Conservation (phyloP, 805 yeast species). For the Kuraishia floccosa region DNA sequence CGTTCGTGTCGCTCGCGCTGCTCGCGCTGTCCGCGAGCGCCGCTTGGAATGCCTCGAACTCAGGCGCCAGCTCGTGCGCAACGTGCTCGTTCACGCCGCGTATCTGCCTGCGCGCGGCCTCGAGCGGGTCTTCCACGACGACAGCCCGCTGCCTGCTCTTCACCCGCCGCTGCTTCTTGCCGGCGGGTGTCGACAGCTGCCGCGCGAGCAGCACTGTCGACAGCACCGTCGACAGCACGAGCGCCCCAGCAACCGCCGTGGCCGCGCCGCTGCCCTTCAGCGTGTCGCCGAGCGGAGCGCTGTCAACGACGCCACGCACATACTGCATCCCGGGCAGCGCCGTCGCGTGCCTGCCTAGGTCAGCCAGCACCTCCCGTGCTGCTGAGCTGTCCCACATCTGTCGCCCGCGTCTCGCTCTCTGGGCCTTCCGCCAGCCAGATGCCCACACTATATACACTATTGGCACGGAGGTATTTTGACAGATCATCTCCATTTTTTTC, state of each 20-base stretch:
- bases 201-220: not conserved
- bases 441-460: too few species aligned
- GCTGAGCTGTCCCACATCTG: too few species aligned
- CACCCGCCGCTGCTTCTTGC: slow-evolving; percentile 1
- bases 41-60: slow-evolving; percentile 1
- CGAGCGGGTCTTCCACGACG: slow-evolving; percentile 8
- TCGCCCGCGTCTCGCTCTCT: too few species aligned
- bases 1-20: slow-evolving; percentile 11
- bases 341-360: too few species aligned
- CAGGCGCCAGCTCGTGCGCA: slow-evolving; percentile 1
- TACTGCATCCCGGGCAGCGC: not conserved
- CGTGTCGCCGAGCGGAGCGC: too few species aligned
- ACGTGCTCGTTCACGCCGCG: slow-evolving; percentile 7
- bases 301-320: too few species aligned
- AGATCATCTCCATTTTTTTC: too few species aligned
- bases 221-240: slow-evolving; percentile 3
- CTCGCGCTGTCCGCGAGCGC: not conserved
- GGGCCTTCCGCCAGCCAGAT: too few species aligned
- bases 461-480: too few species aligned
- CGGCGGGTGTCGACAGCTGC: not conserved
- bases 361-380: too few species aligned
- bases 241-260: slow-evolving; percentile 7
- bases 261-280: too few species aligned
- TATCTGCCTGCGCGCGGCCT: slow-evolving; percentile 8
- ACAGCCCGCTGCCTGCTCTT: slow-evolving; percentile 6